phyloP scores from a whole-genome alignment of 495 filamentous ascomycete species.

The Penicillium chermesinum region DNA sequence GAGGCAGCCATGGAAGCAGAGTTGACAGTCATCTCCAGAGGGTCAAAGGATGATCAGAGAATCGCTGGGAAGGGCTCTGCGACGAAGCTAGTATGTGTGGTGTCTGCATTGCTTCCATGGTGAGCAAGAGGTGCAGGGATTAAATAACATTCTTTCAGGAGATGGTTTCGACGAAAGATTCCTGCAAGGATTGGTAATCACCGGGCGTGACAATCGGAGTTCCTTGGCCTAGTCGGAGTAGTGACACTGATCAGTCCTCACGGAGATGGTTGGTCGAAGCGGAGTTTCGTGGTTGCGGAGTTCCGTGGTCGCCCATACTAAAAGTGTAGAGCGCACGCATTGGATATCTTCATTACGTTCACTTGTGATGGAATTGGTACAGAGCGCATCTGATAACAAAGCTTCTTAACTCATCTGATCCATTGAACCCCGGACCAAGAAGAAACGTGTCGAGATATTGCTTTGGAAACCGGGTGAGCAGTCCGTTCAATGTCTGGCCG shows the following conservation, averaged over 20 bases:
- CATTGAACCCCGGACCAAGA: slow-evolving; percentile 1
- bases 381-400: slow-evolving; percentile 9
- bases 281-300: slow-evolving; percentile 5
- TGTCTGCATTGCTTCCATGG: too few species aligned
- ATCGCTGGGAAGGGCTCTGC: too few species aligned
- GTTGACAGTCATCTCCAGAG: not conserved
- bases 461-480: not conserved
- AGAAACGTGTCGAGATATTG: slow-evolving; percentile 2
- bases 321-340: too few species aligned
- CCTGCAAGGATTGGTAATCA: not conserved
- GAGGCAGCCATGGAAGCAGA: too few species aligned
- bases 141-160: too few species aligned
- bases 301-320: too few species aligned
- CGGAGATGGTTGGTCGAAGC: not conserved
- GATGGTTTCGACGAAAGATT: too few species aligned
- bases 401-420: slow-evolving; percentile 7
- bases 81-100: too few species aligned
- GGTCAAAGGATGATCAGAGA: too few species aligned
- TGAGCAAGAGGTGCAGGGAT: too few species aligned
- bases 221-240: not conserved
- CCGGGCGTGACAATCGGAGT: not conserved
- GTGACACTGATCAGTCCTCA: not conserved
- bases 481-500: slow-evolving; percentile 1
- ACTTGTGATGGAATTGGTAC: slow-evolving; percentile 1
- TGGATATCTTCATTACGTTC: too few species aligned